phyloP scores from a whole-genome alignment of 2,329 filamentous ascomycete genomes.

The Cadophora luteo-olivacea region DNA sequence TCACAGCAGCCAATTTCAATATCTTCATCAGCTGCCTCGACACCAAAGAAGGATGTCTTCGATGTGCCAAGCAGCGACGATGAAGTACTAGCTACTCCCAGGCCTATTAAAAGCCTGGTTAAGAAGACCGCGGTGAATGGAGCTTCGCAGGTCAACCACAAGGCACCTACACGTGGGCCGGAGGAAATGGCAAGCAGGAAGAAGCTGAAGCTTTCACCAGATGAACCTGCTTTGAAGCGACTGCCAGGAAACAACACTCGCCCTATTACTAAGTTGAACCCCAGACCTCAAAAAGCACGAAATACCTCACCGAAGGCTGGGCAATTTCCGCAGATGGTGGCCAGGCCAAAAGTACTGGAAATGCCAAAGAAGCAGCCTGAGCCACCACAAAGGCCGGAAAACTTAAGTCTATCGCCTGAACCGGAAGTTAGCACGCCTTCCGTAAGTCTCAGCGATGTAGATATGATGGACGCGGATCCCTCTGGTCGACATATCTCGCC shows the following conservation, averaged over 20 bases:
- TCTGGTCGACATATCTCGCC: slow-evolving; percentile 35
- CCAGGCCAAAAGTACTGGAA: slow-evolving; percentile 32
- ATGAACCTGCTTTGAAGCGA: slow-evolving; percentile 4
- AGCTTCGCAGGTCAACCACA: slow-evolving; percentile 9
- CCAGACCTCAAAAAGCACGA: slow-evolving; percentile 19
- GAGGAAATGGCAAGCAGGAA: slow-evolving; percentile 35
- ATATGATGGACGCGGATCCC: slow-evolving; percentile 37
- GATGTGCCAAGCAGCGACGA: slow-evolving; percentile 40
- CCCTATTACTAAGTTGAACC: slow-evolving; percentile 2
- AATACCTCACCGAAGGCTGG: slow-evolving; percentile 27
- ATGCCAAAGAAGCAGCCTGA: slow-evolving; percentile 15
- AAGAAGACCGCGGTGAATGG: slow-evolving; percentile 9
- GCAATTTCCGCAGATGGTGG: slow-evolving; percentile 28
- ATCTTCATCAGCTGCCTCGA: slow-evolving; percentile 14
- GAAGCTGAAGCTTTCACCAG: slow-evolving; percentile 39
- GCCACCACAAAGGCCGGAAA: slow-evolving; percentile 22
- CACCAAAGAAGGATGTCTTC: slow-evolving; percentile 30
- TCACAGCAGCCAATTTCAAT: neutral
- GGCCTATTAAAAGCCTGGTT: slow-evolving; percentile 28
- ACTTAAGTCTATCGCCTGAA: slow-evolving; percentile 20
- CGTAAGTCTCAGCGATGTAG: slow-evolving; percentile 30
- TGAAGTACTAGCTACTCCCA: slow-evolving; percentile 26
- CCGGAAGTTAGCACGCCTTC: slow-evolving; percentile 27
- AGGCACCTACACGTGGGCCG: slow-evolving; percentile 6
- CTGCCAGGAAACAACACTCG: slow-evolving; percentile 8